A percentile compares a stretch with the other conserved stretches of the same genome.
phyloP scores from a whole-genome alignment of 805 yeast species.

The Yamadazyma takamatsuzukensis region DNA sequence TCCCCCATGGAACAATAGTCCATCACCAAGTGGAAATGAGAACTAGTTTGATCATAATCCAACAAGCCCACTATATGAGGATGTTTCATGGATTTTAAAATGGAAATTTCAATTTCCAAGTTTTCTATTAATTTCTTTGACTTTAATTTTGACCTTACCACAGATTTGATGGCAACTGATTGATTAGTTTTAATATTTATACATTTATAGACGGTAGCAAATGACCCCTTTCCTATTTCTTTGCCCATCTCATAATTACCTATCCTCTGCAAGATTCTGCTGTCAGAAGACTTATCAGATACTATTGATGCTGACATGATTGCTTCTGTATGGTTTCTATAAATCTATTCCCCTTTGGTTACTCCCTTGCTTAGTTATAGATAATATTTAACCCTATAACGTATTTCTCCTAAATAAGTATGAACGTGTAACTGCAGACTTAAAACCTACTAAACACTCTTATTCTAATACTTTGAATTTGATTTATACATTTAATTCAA shows the following conservation, averaged over 20 bases:
- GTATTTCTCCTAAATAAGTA: too few relatives aligned
- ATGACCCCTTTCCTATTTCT: slow-evolving; percentile 93
- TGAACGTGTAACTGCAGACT: too few relatives aligned
- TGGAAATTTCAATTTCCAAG: slow-evolving; percentile 87
- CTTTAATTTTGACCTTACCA: slow-evolving; percentile 73
- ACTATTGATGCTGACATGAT: slow-evolving; percentile 4
- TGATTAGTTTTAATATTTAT: slow-evolving; percentile 46
- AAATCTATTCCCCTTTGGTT: too few relatives aligned
- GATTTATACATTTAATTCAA: not conserved
- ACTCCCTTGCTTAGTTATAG: too few relatives aligned
- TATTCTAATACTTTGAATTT: not conserved
- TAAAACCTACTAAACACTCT: too few relatives aligned
- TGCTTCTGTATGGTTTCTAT: too few relatives aligned
- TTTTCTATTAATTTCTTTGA: slow-evolving; percentile 87
- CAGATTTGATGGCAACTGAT: slow-evolving; percentile 87
- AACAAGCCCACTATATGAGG: slow-evolving; percentile 88
- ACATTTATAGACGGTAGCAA: slow-evolving; percentile 94
- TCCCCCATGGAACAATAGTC: slow-evolving; percentile 97
- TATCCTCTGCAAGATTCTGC: slow-evolving; percentile 20
- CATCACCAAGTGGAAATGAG: slow-evolving; percentile 87
- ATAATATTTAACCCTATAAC: too few relatives aligned
- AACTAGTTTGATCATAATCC: slow-evolving; percentile 75
- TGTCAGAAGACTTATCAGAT: too few relatives aligned
- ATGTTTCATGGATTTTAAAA: slow-evolving; percentile 81
- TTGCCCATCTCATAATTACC: slow-evolving; percentile 61